A percentile compares a stretch with the other conserved stretches of the same genome.
phyloP scores from a whole-genome alignment of 1,139 yeast species.

The Kodamaea suecica region DNA sequence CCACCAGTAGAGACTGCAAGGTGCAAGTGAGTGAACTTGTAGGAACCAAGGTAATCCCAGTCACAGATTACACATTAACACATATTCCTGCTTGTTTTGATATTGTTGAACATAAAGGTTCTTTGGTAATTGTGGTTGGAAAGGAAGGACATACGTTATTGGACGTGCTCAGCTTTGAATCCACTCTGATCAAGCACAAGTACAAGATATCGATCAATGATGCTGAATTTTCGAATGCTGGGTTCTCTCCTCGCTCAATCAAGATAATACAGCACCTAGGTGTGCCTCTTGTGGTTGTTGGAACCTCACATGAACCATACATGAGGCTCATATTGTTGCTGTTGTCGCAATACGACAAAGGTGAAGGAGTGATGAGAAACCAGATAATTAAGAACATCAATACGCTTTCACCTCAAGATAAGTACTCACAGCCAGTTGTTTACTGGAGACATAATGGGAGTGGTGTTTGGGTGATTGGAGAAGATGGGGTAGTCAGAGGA shows the following conservation, averaged over 20 bases:
- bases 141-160: constrained; percentile 59
- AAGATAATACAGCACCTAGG: constrained; percentile 19
- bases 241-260: constrained; percentile 59
- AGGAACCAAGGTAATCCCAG: neutral
- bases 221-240: constrained; percentile 68
- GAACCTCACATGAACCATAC: constrained; percentile 74
- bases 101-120: constrained; percentile 20
- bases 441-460: constrained; percentile 29
- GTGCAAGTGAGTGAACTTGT: constrained; percentile 39
- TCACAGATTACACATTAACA: constrained; percentile 6
- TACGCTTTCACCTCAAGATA: constrained; percentile 68
- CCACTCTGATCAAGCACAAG: constrained; percentile 18
- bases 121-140: constrained; percentile 49
- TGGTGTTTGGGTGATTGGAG: constrained; percentile 70
- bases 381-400: constrained; percentile 55
- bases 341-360: constrained; percentile 15
- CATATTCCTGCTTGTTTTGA: constrained; percentile 40
- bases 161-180: constrained; percentile 30
- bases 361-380: constrained; percentile 28
- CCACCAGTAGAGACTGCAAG: constrained; percentile 62
- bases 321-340: constrained; percentile 59
- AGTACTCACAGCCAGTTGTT: constrained; percentile 56
- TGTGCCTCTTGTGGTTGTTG: constrained; percentile 46
- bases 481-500: constrained; percentile 65
- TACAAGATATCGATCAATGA: constrained; percentile 64